Evolutionary conservation across 306 rosid species (phyloP), one percentile per base, ranked within the genome.

Genomic region (Sindora glabra): DNA sequence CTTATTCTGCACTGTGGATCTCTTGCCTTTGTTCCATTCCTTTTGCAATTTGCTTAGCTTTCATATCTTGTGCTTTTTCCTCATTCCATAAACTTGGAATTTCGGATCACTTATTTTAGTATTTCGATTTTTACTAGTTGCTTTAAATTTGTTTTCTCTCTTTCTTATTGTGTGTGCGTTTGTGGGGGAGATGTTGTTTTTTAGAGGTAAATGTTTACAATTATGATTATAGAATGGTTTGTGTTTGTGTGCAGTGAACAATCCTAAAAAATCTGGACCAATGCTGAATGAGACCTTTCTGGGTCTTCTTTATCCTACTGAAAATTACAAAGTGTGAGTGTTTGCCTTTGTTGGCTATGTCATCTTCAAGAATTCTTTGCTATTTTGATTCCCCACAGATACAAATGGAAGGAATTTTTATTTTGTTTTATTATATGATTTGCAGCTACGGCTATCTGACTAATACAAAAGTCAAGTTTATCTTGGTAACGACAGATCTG

Each of bases 281-380:
- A 80, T 89, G 56, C 69, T 94, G 74, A 89, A 89, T 66, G 97
- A 89, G 86, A 80, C 95, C 23, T 94, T 89, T 83, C 68, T 94
- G 47, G 97, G 99, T 58, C 78, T 94, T 61, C 94, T 94, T 23
- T 86, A 89, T 77, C 99, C 99, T 26, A 86, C 94, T 36, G 97
- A 94, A 60, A 94, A 94, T 65, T 86, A 78, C 81, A 84, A 79
- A 86, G 99, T 89, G 99, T 92, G 79, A 86, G 99, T 80, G 7
- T 13, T n/a, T n/a, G n/a, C n/a, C 32, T 49, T 54, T 65, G 41
- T 45, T 29, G 36, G 5, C 14, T 40, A 8, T 52, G 22, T 48
- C 26, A 34, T 40, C 67, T 32, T 50, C 5, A 30, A 5, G n/a
- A 41, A 27, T 47, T 48, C 18, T 54, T 27, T 62, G 23, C 50